Percentiles rank a stretch among this genome's conserved stretches.
phyloP scores from a whole-genome alignment of 306 rosid species.

The Rosa persica region DNA sequence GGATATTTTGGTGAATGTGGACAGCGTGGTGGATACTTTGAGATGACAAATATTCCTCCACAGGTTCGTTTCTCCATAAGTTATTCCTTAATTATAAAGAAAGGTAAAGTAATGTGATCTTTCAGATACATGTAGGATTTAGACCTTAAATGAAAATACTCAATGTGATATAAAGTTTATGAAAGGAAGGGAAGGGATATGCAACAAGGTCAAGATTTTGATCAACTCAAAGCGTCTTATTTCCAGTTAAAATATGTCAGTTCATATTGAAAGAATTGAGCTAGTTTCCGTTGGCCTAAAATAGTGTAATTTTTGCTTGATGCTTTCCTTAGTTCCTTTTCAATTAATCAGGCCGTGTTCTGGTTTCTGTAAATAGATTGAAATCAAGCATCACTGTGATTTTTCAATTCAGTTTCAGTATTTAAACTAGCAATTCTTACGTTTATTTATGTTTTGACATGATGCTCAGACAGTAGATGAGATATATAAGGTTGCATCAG shows the following conservation, averaged over 20 bases:
- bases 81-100: background rate
- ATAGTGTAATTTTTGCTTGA: background rate
- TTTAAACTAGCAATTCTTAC: slow-evolving; percentile 22
- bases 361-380: background rate
- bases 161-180: slow-evolving; percentile 2
- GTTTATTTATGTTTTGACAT: slow-evolving; percentile 26
- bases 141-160: slow-evolving; percentile 13
- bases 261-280: background rate
- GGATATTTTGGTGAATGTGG: slow-evolving; percentile 99
- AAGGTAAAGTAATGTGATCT: background rate
- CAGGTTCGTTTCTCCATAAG: slow-evolving; percentile 52
- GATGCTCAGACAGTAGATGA: slow-evolving; percentile 87
- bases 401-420: slow-evolving; percentile 3
- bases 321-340: background rate
- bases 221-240: background rate
- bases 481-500: slow-evolving; percentile 86
- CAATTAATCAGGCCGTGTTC: background rate
- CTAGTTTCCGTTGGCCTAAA: background rate
- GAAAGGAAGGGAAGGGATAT: slow-evolving; percentile 1
- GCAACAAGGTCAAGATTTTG: slow-evolving; percentile 1
- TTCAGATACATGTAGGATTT: slow-evolving; percentile 11
- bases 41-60: slow-evolving; percentile 97
- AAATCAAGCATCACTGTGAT: slow-evolving; percentile 6
- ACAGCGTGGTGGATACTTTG: slow-evolving; percentile 98
- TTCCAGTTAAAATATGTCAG: background rate